Base-by-base conservation (phyloP, 139 green algal species). In the Haematococcus sp. region DNA sequence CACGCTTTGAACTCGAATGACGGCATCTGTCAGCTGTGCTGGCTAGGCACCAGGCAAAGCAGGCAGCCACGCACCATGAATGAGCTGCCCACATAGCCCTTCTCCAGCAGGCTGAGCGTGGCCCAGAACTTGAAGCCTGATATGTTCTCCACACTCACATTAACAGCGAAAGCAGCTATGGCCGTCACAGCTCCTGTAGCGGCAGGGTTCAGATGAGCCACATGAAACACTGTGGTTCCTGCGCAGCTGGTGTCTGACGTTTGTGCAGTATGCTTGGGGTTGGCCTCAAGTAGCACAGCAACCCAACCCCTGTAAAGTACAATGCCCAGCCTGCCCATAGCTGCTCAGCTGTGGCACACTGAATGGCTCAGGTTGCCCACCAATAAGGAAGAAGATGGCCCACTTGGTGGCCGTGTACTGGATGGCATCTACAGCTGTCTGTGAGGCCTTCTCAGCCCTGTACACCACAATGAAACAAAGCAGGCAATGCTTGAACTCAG, bases 101-200 rank as follows among this genome's bases (percentile, higher is more conserved):
- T 43, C 40, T 81, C 71, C 75, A 93, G 87, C 2, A 90, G 35
- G 19, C 66, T 77, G 25, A 93, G 83, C 16, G 84, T 87, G 16
- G 76, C 70, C 80, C 84, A 87, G 75, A 95, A 95, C 81, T 96
- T 96, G 63, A 88, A 80, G 28, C 84, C 90, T 1, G 76, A 73
- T 51, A 94, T 83, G 80, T 94, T 96, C 74, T 96, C 91, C 1
- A 95, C 91, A 4, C 69, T 73, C 13, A 93, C n/a, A 70, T 94
- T 94, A 44, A 96, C 89, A 3, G 79, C 73, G 33, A 96, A 88
- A n/a, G 87, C 81, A 7, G 84, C 81, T 20, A 70, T 35, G 2
- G 85, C 88, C 13, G 82, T 91, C 15, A 86, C 67, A 0, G 85
- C 44, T 17, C 84, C 83, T 89, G 81, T 16, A 25, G 40, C 11